Percentiles rank a stretch among this genome's conserved stretches.
phyloP scores from a whole-genome alignment of 2,329 filamentous ascomycete genomes.

The Cryphonectria nitschkei region DNA sequence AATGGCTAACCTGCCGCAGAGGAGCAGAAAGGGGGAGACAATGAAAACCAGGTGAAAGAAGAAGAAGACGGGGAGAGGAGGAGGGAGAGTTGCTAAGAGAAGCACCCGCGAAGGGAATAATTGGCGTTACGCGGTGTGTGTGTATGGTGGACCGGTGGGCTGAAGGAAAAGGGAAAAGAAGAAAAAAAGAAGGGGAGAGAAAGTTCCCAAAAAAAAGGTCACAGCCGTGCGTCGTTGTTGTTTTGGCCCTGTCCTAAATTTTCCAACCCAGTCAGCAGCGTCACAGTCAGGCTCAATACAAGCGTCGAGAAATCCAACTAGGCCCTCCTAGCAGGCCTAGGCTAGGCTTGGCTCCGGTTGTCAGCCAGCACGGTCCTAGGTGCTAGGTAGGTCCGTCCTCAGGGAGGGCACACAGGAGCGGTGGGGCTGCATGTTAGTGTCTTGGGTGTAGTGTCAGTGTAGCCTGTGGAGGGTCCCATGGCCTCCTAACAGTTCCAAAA shows the following conservation, averaged over 20 bases:
- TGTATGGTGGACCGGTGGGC: constrained; percentile 27
- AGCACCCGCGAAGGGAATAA: constrained; percentile 29
- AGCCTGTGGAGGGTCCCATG: not conserved
- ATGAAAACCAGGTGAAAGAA: constrained; percentile 28
- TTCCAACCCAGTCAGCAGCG: constrained; percentile 20
- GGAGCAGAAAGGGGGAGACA: constrained; percentile 8
- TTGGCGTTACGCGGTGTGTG: constrained; percentile 28
- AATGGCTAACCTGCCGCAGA: not conserved
- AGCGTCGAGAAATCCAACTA: not conserved
- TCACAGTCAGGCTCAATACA: constrained; percentile 15
- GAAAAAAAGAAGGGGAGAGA: constrained; percentile 8
- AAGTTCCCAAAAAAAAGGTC: constrained; percentile 6
- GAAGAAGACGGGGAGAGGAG: constrained; percentile 12
- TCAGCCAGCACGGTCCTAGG: constrained; percentile 1
- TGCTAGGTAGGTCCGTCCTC: not conserved
- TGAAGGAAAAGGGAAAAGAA: constrained; percentile 8
- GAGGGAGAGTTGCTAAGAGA: constrained; percentile 17
- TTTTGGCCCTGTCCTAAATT: constrained; percentile 23
- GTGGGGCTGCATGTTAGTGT: not conserved
- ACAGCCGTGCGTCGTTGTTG: constrained; percentile 27
- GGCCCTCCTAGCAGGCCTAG: constrained; percentile 1
- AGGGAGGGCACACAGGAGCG: not conserved
- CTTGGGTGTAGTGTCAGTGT: not conserved
- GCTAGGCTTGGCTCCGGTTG: constrained; percentile 2
- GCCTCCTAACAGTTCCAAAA: constrained; percentile 6